Evolutionary conservation across 2,329 filamentous ascomycete species (phyloP).

Genomic region (Epichloe sibirici): DNA sequence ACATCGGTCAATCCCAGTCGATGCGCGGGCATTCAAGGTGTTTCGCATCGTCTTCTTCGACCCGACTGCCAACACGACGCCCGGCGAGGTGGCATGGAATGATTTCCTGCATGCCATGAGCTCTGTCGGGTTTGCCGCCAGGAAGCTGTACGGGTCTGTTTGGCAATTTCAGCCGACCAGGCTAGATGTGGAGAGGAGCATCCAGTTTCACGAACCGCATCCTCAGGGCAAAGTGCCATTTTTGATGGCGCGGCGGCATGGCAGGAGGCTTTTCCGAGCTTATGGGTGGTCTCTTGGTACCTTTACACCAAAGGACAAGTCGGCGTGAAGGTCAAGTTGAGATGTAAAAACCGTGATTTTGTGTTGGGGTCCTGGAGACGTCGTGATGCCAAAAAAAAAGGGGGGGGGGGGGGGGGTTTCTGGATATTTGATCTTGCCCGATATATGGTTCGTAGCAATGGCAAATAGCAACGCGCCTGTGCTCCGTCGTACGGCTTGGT

Average conservation of each 20-base stretch:
- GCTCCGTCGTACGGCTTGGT: too few species aligned
- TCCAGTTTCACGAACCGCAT: slow-evolving; percentile 51
- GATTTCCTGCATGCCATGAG: slow-evolving; percentile 43
- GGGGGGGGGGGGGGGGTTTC: too few species aligned
- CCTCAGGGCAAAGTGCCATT: slow-evolving; percentile 39
- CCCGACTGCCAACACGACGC: slow-evolving; percentile 20
- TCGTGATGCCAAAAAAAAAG: too few species aligned
- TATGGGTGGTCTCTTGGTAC: slow-evolving; percentile 38
- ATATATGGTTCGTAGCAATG: too few species aligned
- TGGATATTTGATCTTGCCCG: too few species aligned
- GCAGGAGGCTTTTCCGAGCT: slow-evolving; percentile 33
- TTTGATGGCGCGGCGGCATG: slow-evolving; percentile 30
- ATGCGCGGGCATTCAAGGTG: slow-evolving; percentile 21
- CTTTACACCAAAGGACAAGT: slow-evolving; percentile 22
- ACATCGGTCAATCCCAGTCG: slow-evolving; percentile 12
- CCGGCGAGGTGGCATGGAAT: slow-evolving; percentile 38
- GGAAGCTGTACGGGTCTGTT: slow-evolving; percentile 48
- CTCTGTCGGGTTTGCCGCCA: slow-evolving; percentile 33
- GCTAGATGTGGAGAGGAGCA: slow-evolving; percentile 31
- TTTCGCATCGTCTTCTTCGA: slow-evolving; percentile 31
- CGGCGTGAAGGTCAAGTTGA: background rate
- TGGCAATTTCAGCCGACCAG: slow-evolving; percentile 43
- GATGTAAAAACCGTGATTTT: too few species aligned
- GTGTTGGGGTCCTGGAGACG: too few species aligned
- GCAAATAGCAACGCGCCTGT: too few species aligned